Percentiles rank a stretch among this genome's conserved stretches.
Evolutionary conservation across 2,329 filamentous ascomycete species (phyloP).

Genomic region (Alternaria arborescens): DNA sequence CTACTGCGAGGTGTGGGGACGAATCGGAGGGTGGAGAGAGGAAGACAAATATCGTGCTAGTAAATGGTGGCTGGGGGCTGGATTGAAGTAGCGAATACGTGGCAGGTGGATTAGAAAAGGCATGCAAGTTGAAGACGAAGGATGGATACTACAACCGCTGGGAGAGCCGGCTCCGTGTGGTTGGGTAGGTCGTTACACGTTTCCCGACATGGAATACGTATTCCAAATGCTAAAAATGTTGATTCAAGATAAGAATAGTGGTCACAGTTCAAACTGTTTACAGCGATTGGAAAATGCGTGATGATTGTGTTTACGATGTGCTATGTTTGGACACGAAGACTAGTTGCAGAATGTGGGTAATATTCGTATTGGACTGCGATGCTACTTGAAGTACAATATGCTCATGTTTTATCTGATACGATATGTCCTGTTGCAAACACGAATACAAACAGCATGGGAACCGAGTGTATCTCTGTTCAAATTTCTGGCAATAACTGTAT

Average conservation of each 20-base stretch:
- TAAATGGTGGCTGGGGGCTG: background rate
- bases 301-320: background rate
- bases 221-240: background rate
- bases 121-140: background rate
- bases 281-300: background rate
- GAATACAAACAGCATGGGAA: background rate
- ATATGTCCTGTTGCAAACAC: background rate
- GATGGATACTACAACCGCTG: background rate
- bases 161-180: background rate
- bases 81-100: background rate
- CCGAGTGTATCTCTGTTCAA: background rate
- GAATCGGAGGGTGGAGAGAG: background rate
- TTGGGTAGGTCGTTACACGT: background rate
- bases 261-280: background rate
- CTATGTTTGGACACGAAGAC: background rate
- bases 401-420: background rate
- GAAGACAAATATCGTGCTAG: background rate
- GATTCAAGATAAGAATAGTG: background rate
- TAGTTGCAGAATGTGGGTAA: background rate
- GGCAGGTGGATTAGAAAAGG: background rate
- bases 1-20: background rate
- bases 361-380: background rate
- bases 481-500: background rate
- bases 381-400: background rate
- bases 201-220: background rate